Evolutionary conservation across 2,329 filamentous ascomycete species (phyloP).

Genomic region (Colletotrichum truncatum): DNA sequence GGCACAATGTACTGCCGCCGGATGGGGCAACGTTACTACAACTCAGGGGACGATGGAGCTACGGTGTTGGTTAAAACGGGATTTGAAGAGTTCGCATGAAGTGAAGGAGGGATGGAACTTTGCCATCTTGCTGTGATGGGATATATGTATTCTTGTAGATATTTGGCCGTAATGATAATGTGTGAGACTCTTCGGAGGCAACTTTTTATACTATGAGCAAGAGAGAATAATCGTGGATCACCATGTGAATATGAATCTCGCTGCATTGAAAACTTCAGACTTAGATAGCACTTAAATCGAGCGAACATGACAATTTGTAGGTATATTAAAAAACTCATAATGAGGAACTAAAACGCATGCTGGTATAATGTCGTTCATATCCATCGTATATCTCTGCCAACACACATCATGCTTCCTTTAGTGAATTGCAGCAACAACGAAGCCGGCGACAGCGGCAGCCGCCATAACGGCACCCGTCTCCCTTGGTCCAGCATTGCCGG

Average conservation of each 20-base stretch:
- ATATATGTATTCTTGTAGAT: not conserved
- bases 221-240: not conserved
- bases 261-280: too few species aligned
- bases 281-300: not conserved
- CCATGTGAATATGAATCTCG: too few species aligned
- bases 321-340: not conserved
- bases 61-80: conserved; percentile 54
- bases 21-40: conserved; percentile 54
- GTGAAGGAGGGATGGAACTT: conserved; percentile 52
- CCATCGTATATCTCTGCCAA: not conserved
- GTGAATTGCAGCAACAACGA: conserved; percentile 16
- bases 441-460: conserved; percentile 12
- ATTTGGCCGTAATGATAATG: conserved; percentile 9
- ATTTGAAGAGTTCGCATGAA: conserved; percentile 41
- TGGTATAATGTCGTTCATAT: not conserved
- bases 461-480: conserved; percentile 19
- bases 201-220: not conserved
- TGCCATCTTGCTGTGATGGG: conserved; percentile 42
- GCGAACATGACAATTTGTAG: fast-evolving
- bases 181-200: not conserved
- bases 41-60: conserved; percentile 46
- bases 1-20: conserved; percentile 49
- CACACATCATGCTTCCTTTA: not conserved
- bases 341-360: not conserved
- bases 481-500: not conserved